Conservation (phyloP, 306 rosid genomes). For the Aeschynomene evenia region DNA sequence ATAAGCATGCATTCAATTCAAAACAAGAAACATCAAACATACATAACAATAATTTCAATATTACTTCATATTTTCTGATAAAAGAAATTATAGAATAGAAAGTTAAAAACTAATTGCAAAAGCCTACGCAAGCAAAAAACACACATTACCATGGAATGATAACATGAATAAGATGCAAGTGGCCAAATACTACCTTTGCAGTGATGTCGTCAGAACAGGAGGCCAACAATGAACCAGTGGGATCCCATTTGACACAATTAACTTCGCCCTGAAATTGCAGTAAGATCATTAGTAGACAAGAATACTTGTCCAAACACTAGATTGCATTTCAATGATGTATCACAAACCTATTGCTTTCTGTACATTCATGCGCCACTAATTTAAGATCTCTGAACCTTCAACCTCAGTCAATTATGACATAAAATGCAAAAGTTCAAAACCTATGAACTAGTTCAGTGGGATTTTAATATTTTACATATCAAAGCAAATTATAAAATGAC, state of each 20-base stretch:
- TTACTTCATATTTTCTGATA: neutral
- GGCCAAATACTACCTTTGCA: slow-evolving; percentile 71
- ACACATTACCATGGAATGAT: neutral
- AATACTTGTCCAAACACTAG: neutral
- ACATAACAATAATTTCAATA: neutral
- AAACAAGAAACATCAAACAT: slow-evolving; percentile 28
- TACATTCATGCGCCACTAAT: neutral
- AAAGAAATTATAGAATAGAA: neutral
- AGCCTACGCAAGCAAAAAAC: slow-evolving; percentile 9
- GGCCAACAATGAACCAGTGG: slow-evolving; percentile 84
- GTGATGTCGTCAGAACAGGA: slow-evolving; percentile 94
- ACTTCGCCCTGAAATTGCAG: slow-evolving; percentile 74
- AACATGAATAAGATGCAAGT: slow-evolving; percentile 32
- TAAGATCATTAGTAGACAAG: neutral
- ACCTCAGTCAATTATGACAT: slow-evolving; percentile 18
- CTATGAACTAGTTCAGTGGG: neutral
- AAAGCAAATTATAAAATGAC: slow-evolving; percentile 2
- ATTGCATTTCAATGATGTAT: slow-evolving; percentile 34
- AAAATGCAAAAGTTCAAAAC: neutral
- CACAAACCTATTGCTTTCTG: neutral
- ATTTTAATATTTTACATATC: slow-evolving; percentile 23
- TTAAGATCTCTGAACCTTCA: slow-evolving; percentile 3
- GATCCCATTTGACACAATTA: slow-evolving; percentile 99
- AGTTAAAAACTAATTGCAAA: neutral
- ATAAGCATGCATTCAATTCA: slow-evolving; percentile 44